phyloP scores from a whole-genome alignment of 805 yeast genomes.

The Wickerhamomyces pijperi region DNA sequence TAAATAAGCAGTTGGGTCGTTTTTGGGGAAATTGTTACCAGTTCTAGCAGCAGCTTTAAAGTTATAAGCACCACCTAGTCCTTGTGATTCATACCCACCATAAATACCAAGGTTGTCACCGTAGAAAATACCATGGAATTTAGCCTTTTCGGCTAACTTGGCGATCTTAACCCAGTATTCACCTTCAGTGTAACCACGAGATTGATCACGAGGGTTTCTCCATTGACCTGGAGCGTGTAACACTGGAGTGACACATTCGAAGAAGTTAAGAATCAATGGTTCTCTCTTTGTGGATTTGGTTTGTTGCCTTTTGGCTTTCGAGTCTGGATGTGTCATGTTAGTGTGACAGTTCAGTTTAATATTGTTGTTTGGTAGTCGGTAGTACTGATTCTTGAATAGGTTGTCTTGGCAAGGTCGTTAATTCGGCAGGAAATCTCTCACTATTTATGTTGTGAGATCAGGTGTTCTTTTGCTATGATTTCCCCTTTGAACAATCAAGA shows the following conservation, averaged over 20 bases:
- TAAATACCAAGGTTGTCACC: slow-evolving; percentile 31
- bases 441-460: no score
- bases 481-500: no score
- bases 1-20: slow-evolving; percentile 28
- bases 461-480: no score
- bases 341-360: no score
- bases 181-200: slow-evolving; percentile 14
- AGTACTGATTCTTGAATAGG: no score
- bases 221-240: slow-evolving; percentile 19
- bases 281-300: slow-evolving; percentile 4
- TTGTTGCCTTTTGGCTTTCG: slow-evolving; percentile 5
- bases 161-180: slow-evolving; percentile 32
- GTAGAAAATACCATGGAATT: slow-evolving; percentile 27
- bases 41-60: slow-evolving; percentile 24
- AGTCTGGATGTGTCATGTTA: no score
- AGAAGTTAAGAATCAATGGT: slow-evolving; percentile 16
- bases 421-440: no score
- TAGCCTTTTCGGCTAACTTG: slow-evolving; percentile 28
- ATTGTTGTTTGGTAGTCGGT: no score
- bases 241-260: slow-evolving; percentile 16
- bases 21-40: slow-evolving; percentile 26
- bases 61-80: slow-evolving; percentile 24
- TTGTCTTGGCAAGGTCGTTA: no score
- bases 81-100: slow-evolving; percentile 24
- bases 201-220: slow-evolving; percentile 18